A percentile compares a stretch with the other conserved stretches of the same genome.
phyloP scores from a whole-genome alignment of 129 eudicot species.

The Deinandra increscens region DNA sequence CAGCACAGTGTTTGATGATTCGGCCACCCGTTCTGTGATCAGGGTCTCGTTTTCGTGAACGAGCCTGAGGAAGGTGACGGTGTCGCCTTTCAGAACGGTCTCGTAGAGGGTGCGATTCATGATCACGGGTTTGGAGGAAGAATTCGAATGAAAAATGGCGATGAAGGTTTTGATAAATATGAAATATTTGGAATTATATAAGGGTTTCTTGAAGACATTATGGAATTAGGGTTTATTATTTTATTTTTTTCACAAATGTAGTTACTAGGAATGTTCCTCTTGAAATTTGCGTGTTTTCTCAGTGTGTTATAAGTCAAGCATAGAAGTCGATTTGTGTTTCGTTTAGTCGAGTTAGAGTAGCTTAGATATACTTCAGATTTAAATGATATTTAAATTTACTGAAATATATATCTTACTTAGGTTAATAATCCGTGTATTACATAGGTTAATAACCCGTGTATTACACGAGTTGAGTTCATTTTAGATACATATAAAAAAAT shows the following conservation, averaged over 20 bases:
- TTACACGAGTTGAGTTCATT: too few relatives aligned
- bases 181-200: not conserved
- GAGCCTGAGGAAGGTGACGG: slow-evolving; percentile 32
- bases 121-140: not conserved
- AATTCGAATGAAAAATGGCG: not conserved
- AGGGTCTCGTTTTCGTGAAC: slow-evolving; percentile 25
- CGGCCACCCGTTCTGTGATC: slow-evolving; percentile 21
- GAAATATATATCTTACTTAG: too few relatives aligned
- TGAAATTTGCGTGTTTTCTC: too few relatives aligned
- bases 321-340: not conserved
- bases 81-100: slow-evolving; percentile 37
- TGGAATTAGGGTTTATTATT: slow-evolving; percentile 5
- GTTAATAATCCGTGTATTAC: too few relatives aligned
- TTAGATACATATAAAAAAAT: too few relatives aligned
- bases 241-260: slow-evolving; percentile 15
- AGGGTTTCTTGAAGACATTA: not conserved
- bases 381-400: too few relatives aligned
- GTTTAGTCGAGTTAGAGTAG: not conserved
- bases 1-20: slow-evolving; percentile 40
- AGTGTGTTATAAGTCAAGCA: not conserved
- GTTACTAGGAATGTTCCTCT: slow-evolving; percentile 20
- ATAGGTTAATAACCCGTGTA: too few relatives aligned
- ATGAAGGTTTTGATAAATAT: not conserved
- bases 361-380: too few relatives aligned
- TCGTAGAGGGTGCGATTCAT: slow-evolving; percentile 43